These are phyloP conservation scores for Umbelopsis vinacea DNA, from an alignment of 192 early-diverging fungal species.

Conservation along the genomic window DNA sequence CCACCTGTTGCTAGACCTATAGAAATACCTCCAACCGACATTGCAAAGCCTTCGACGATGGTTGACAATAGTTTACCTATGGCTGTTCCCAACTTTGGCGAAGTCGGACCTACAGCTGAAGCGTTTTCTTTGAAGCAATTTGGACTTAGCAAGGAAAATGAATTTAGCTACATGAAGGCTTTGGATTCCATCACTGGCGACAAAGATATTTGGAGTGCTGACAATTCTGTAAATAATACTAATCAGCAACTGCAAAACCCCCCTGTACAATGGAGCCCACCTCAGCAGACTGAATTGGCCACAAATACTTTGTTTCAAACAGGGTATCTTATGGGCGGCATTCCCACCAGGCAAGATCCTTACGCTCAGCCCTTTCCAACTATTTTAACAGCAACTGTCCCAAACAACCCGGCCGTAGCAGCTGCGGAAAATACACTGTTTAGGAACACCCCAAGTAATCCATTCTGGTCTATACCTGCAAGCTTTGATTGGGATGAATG, in stretches of 20 bases:
- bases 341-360: neutral
- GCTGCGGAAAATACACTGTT: constrained; percentile 25
- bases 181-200: constrained; percentile 3
- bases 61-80: neutral
- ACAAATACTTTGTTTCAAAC: neutral
- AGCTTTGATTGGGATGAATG: constrained; percentile 42
- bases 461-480: constrained; percentile 36
- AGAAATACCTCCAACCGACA: neutral
- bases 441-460: constrained; percentile 39
- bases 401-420: neutral
- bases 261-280: neutral
- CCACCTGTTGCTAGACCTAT: neutral
- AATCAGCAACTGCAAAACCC: neutral
- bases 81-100: neutral
- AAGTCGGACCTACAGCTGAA: constrained; percentile 19
- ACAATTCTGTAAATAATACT: neutral
- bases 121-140: constrained; percentile 41
- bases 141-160: constrained; percentile 30
- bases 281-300: neutral
- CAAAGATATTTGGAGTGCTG: constrained; percentile 2
- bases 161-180: constrained; percentile 25
- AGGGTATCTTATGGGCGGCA: neutral
- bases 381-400: neutral
- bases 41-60: neutral
- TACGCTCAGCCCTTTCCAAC: neutral